These are phyloP conservation scores for Ichthyophonus hoferi DNA, from an alignment of 208 protist genomes.

Conservation along the genomic window DNA sequence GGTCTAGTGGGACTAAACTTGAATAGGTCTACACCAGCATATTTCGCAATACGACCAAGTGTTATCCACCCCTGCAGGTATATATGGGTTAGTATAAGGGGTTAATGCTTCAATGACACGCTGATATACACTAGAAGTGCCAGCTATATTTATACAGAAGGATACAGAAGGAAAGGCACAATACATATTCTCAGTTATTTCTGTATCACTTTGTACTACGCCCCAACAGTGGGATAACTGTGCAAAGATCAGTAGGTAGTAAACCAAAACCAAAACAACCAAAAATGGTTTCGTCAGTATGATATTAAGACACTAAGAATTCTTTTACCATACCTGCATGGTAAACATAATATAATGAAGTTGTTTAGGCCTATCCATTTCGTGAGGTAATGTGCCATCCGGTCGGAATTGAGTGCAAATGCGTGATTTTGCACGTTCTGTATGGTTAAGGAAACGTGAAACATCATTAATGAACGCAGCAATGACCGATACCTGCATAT, in stretches of 20 bases:
- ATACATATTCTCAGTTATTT: no score
- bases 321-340: neutral
- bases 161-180: no score
- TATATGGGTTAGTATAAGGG: no score
- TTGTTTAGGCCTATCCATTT: conserved; percentile 9
- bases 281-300: no score
- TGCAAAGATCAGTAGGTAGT: no score
- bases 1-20: neutral
- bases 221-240: no score
- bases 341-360: conserved; percentile 34
- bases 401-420: neutral
- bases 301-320: no score
- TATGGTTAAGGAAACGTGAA: neutral
- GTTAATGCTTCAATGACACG: no score
- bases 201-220: no score
- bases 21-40: conserved; percentile 1
- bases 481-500: conserved; percentile 4
- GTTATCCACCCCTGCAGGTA: conserved; percentile 35
- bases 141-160: no score
- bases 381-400: conserved; percentile 16
- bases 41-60: neutral
- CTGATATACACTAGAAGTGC: no score
- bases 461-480: conserved; percentile 28
- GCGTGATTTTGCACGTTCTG: neutral
- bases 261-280: no score